Evolutionary conservation across 225 moss, liverwort and hornwort genomes (phyloP), one percentile per base, ranked within the genome.

Genomic region (Bryum argenteum): DNA sequence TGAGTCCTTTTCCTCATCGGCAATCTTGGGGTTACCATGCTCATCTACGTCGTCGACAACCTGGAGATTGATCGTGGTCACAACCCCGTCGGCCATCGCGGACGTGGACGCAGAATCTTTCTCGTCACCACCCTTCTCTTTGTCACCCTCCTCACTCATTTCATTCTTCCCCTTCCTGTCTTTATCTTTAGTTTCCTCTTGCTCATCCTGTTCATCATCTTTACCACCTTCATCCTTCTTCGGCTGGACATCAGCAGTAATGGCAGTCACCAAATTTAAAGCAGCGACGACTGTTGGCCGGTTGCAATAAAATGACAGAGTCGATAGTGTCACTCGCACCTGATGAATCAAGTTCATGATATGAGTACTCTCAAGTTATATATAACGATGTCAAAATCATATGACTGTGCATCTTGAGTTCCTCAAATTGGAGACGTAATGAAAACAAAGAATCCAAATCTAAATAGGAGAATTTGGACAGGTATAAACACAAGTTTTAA

Each of bases 221-320:
- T 81, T 43, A 28, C 58, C 66, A 54, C 62, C 69, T 23, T 67
- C 78, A 39, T 81, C 73, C 66, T 79, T 76, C 55, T 73, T 79
- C 52, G 85, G 69, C 69, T 77, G 83, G 51, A 92, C 75, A 16
- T 89, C 82, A 20, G 95, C 89, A 67, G 85, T 89, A 68, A 95
- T 87, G 63, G 95, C 95, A 63, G 89, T 89, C 59, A 89, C 83
- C 18, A 95, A 81, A 78, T 95, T 91, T 57, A 95, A 68, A 50
- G 88, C 65, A 54, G 95, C 91, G 62, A 89, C 75, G 22, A 95
- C 80, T 10, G 95, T 95, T 69, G 89, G 90, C 48, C 95, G 95
- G 75, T 91, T 95, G 64, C 84, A 89, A 58, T 86, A 95, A 75
- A 95, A 95, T 15, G 95, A 89, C 9, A 95, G 65, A 39, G 92